These are phyloP conservation scores for Aspergillus asperescens DNA, from an alignment of 495 filamentous ascomycete genomes.

Conservation along the genomic window DNA sequence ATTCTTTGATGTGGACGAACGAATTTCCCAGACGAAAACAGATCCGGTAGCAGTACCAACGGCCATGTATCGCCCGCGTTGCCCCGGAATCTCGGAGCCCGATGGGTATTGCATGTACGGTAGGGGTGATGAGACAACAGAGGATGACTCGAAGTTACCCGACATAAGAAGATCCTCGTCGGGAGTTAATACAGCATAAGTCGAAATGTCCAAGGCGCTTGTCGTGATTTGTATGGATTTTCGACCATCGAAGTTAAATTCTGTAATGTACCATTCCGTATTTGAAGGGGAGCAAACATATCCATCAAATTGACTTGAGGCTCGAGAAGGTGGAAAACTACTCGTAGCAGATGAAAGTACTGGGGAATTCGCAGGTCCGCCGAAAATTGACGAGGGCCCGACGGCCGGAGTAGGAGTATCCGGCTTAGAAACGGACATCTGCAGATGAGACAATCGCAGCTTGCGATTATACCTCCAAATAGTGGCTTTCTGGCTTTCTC, in stretches of 20 bases:
- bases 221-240: conserved; percentile 59
- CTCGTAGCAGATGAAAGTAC: conserved; percentile 6
- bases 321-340: conserved; percentile 27
- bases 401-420: not conserved
- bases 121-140: conserved; percentile 53
- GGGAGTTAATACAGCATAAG: conserved; percentile 59
- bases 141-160: conserved; percentile 50
- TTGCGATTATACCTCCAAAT: conserved; percentile 48
- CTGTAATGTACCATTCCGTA: conserved; percentile 56
- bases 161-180: conserved; percentile 72
- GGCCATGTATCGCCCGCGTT: conserved; percentile 74
- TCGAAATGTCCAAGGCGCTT: conserved; percentile 70
- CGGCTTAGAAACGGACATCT: conserved; percentile 8
- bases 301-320: conserved; percentile 21
- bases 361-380: conserved; percentile 23
- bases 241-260: conserved; percentile 49
- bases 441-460: conserved; percentile 7
- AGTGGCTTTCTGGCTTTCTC: conserved; percentile 46
- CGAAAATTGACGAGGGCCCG: conserved; percentile 32
- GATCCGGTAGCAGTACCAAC: conserved; percentile 74
- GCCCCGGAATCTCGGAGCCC: conserved; percentile 64
- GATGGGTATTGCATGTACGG: conserved; percentile 43
- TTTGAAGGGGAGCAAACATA: conserved; percentile 19
- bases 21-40: conserved; percentile 80
- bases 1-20: conserved; percentile 52